These are phyloP conservation scores for Gossypium davidsonii DNA, from an alignment of 441 rosid species.

Conservation along the genomic window DNA sequence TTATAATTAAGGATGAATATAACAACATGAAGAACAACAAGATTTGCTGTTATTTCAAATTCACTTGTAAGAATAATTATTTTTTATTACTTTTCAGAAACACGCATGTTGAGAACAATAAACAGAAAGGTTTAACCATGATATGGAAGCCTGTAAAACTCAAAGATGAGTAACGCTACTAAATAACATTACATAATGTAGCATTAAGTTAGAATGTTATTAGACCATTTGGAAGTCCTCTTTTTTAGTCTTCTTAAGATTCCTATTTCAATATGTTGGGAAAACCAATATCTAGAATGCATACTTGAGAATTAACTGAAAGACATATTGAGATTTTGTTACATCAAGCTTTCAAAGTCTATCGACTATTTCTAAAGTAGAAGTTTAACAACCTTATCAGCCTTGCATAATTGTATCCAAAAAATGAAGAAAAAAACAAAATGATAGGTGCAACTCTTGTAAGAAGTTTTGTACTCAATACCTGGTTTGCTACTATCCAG, in stretches of 20 bases:
- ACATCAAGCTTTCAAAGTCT: background rate
- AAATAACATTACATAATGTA: background rate
- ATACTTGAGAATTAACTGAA: background rate
- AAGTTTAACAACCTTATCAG: background rate
- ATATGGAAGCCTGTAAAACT: background rate
- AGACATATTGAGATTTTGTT: background rate
- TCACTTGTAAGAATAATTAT: background rate
- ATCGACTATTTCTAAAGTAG: background rate
- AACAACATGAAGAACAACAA: background rate
- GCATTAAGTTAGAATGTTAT: background rate
- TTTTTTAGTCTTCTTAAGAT: background rate
- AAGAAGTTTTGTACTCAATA: constrained; percentile 20
- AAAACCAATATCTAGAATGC: background rate
- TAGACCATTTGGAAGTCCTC: background rate
- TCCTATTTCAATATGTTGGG: background rate
- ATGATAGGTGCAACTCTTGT: background rate
- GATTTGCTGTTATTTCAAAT: background rate
- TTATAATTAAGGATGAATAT: background rate
- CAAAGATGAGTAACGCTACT: background rate
- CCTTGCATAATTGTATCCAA: background rate
- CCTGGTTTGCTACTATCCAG: constrained; percentile 76
- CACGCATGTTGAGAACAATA: background rate
- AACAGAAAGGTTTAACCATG: background rate
- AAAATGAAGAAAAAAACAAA: background rate
- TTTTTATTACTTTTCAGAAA: background rate